Conservation (phyloP, 495 filamentous ascomycete species). For the Cudoniella acicularis region DNA sequence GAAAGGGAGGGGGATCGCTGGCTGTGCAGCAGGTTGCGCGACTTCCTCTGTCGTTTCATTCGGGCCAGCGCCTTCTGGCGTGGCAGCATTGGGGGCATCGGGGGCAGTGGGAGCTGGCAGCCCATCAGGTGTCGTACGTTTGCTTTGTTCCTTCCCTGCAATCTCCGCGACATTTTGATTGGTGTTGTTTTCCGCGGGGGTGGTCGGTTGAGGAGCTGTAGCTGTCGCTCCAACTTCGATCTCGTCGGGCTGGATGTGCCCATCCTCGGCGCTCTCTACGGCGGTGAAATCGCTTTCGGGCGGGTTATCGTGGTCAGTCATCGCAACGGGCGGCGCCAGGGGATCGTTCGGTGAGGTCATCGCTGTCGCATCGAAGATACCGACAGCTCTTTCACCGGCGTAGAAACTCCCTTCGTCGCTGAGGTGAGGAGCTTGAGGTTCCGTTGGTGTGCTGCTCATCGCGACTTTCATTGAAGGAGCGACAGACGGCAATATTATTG, state of each 20-base stretch:
- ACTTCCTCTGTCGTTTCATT: not conserved
- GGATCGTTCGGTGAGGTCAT: slow-evolving; percentile 26
- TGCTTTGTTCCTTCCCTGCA: not conserved
- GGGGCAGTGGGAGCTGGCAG: not conserved
- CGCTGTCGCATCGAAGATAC: slow-evolving; percentile 25
- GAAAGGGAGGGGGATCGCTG: not conserved
- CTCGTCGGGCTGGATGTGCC: slow-evolving; percentile 1
- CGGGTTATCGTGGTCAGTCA: slow-evolving; percentile 8
- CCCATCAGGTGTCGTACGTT: not conserved
- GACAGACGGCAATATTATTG: not conserved
- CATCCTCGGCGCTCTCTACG: not conserved
- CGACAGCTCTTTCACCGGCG: slow-evolving; percentile 30
- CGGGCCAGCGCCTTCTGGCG: not conserved
- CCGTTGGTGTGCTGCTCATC: not conserved
- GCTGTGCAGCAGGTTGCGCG: not conserved
- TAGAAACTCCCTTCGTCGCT: not conserved
- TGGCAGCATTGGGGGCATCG: not conserved
- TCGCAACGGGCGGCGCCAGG: not conserved
- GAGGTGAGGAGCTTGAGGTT: not conserved
- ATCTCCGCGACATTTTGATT: not conserved
- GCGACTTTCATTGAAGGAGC: not conserved
- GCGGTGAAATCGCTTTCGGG: slow-evolving; percentile 8
- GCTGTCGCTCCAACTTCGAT: not conserved
- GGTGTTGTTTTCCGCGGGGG: slow-evolving; percentile 2
- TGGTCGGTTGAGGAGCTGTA: not conserved